Base-by-base conservation (phyloP, 306 rosid genomes). In the Hippophae rhamnoides region DNA sequence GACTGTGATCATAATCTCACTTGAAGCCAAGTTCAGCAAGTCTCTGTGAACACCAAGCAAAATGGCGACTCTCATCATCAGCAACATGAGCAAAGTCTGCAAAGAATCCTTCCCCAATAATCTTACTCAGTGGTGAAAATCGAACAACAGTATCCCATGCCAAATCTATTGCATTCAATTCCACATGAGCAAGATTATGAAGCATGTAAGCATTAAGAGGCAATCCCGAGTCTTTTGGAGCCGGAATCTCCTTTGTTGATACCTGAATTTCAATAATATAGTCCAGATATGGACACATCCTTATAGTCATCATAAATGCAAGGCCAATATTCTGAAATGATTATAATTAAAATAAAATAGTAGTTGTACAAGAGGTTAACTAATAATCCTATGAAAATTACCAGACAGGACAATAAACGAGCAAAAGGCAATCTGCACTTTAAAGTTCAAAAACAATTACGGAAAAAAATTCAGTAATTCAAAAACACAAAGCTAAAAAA, bases 91-190 rank as follows among this genome's bases (percentile, higher is more conserved):
- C 86, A 82, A 90, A 90, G 79, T 90, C 98, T 25, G 84, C 79
- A 70, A 87, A 90, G 81, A 90, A 85, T 0, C 84, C 86, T 68
- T 90, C 92, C 66, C 95, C 98, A 10, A 90, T 86, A 74, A 76
- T 53, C 9, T 79, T 89, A 60, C 84, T 74, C 50, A 77, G 85
- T 45, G 87, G 79, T 46, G 96, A 87, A 65, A 87, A 90, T 12
- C 97, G 82, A 63, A 90, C 96, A 52, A 90, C 95, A 56, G 96
- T 90, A 47, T 84, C 97, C 97, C 97, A 90, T 0, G 94, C 97
- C 85, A 90, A 76, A 74, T 90, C 94, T 65, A 90, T 90, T 7
- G 97, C 98, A 73, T 90, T 90, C 43, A 90, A 89, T 81, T 90
- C 98, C 58, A 90, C 96, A 43, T 90, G 96, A 47, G 98, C 98